Percentiles rank a stretch among this genome's conserved stretches.
Conservation (phyloP, 371 early-diverging fungal genomes). For the Mortierella sp. region DNA sequence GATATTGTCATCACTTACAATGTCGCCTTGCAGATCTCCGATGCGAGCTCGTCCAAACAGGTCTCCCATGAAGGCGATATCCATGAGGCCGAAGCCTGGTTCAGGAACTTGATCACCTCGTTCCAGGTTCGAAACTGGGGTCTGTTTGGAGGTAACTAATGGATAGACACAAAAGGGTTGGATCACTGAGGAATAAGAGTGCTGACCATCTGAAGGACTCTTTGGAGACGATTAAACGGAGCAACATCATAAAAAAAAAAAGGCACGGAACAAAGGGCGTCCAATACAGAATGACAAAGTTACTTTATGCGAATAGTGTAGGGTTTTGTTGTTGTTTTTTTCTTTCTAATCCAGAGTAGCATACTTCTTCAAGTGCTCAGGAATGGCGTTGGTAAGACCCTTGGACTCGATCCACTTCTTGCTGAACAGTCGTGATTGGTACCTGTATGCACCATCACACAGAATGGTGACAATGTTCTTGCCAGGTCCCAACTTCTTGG, state of each 20-base stretch:
- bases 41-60: slow-evolving; percentile 53
- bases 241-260: not conserved
- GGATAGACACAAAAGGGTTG: no score
- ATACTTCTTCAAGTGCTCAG: slow-evolving; percentile 87
- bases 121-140: slow-evolving; percentile 68
- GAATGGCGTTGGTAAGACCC: slow-evolving; percentile 80
- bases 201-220: no score
- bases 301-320: no score
- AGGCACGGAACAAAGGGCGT: no score
- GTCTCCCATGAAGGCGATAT: slow-evolving; percentile 40
- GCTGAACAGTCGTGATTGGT: slow-evolving; percentile 91
- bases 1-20: slow-evolving; percentile 83
- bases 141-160: slow-evolving; percentile 57
- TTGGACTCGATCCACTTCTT: slow-evolving; percentile 88
- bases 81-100: slow-evolving; percentile 59
- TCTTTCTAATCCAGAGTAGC: slow-evolving; percentile 67
- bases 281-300: no score
- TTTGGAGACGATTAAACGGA: no score
- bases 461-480: slow-evolving; percentile 87
- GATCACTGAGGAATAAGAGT: no score
- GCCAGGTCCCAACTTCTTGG: slow-evolving; percentile 86
- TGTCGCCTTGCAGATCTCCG: slow-evolving; percentile 64
- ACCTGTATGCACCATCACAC: slow-evolving; percentile 93
- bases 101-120: slow-evolving; percentile 55
- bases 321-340: no score